Percentiles rank a stretch among this genome's conserved stretches.
Evolutionary conservation across 78 protist species (phyloP).

Genomic region (Anaeramoeba flamelloides): DNA sequence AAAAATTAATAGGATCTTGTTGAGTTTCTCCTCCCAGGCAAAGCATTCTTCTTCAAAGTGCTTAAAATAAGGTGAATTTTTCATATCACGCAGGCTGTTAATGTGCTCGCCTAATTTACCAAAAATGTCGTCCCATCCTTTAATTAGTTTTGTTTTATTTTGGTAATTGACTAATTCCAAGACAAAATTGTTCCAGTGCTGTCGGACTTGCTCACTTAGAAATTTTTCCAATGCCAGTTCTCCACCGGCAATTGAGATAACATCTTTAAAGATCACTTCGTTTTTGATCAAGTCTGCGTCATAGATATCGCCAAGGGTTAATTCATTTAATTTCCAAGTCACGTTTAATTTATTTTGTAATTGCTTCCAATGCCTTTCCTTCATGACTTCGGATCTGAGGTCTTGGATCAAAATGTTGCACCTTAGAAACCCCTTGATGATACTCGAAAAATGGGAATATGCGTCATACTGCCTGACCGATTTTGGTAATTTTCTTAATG

Average conservation of each 20-base stretch:
- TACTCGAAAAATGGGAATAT: conserved; percentile 28
- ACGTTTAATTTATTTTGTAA: conserved; percentile 35
- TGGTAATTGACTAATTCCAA: conserved; percentile 63
- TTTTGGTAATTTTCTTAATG: conserved; percentile 47
- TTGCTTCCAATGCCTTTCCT: conserved; percentile 73
- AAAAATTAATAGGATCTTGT: conserved; percentile 32
- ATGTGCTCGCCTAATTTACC: conserved; percentile 48
- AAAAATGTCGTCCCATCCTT: conserved; percentile 90
- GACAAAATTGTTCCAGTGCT: conserved; percentile 55
- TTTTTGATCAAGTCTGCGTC: conserved; percentile 39
- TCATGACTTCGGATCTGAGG: conserved; percentile 41
- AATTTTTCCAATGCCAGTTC: conserved; percentile 85
- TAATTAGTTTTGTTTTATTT: conserved; percentile 35
- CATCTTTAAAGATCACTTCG: conserved; percentile 52
- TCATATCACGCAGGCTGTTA: conserved; percentile 54
- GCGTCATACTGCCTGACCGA: conserved; percentile 60
- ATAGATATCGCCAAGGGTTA: conserved; percentile 68
- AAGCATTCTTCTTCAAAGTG: conserved; percentile 60
- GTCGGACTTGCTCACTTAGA: conserved; percentile 43
- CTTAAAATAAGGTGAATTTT: conserved; percentile 76
- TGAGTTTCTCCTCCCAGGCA: conserved; percentile 71
- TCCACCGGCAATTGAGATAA: conserved; percentile 73
- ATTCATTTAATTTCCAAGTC: conserved; percentile 27
- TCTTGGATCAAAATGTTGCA: conserved; percentile 12
- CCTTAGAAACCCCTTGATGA: conserved; percentile 13